These are phyloP conservation scores for Cucurbita moschata DNA, from an alignment of 306 rosid genomes.

Conservation along the genomic window DNA sequence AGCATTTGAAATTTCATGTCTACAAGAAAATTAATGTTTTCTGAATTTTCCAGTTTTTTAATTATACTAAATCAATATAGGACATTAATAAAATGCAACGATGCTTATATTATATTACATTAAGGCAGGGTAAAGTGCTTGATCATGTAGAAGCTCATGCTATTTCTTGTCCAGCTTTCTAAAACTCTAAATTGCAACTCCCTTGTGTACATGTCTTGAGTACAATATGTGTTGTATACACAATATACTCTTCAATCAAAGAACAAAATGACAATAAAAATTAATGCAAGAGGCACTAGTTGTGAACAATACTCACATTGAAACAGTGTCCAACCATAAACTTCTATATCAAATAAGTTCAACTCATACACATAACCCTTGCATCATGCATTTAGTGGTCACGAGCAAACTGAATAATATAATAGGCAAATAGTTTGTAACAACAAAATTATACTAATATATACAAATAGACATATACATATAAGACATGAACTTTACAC, in stretches of 20 bases:
- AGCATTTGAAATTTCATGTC: not conserved
- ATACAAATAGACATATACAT: not conserved
- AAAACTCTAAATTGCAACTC: not conserved
- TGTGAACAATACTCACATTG: not conserved
- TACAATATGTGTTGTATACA: not conserved
- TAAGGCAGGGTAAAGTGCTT: not conserved
- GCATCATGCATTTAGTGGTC: not conserved
- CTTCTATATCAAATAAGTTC: not conserved
- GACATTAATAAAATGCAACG: not conserved
- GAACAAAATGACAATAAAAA: not conserved
- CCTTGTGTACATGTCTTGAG: not conserved
- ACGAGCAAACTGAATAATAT: not conserved
- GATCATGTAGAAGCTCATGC: not conserved
- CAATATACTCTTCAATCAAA: not conserved
- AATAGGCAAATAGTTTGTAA: not conserved
- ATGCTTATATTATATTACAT: not conserved
- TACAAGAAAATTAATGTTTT: not conserved
- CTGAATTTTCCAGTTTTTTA: not conserved
- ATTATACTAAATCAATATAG: not conserved
- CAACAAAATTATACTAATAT: not conserved
- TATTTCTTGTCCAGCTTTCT: not conserved
- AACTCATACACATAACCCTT: not conserved
- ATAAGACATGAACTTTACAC: not conserved
- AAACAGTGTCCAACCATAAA: not conserved
- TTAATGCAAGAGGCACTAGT: not conserved